Percentiles rank a stretch among this genome's conserved stretches.
These are phyloP conservation scores for Micromonas commoda DNA, from an alignment of 139 green algal genomes.

Conservation along the genomic window DNA sequence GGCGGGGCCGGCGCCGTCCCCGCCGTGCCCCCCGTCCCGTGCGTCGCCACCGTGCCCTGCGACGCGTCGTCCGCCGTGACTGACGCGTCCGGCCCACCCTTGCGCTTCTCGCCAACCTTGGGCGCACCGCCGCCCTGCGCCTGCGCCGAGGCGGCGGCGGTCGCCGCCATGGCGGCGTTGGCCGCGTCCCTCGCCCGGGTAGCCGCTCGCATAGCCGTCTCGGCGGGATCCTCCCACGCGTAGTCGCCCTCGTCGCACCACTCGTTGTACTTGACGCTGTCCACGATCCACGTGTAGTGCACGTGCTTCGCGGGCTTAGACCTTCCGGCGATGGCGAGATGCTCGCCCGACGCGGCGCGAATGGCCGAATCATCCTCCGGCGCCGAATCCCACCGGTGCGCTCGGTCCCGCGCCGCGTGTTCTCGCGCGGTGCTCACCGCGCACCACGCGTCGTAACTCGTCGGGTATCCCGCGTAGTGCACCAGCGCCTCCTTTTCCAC, in stretches of 20 bases:
- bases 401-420: not conserved
- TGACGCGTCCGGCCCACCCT: not conserved
- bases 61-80: not conserved
- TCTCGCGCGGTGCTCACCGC: not conserved
- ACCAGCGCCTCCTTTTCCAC: not conserved
- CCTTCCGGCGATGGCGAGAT: not conserved
- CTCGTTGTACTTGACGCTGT: constrained; percentile 1
- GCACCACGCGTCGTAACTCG: not conserved
- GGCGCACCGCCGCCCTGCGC: not conserved
- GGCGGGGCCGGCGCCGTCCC: too few relatives aligned
- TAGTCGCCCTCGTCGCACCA: constrained; percentile 5
- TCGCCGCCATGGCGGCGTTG: too few relatives aligned
- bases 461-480: not conserved
- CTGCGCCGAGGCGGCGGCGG: too few relatives aligned
- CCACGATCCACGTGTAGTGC: not conserved
- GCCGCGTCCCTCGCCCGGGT: not conserved
- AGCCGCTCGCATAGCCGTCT: not conserved
- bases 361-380: not conserved
- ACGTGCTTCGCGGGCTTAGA: not conserved
- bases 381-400: too few relatives aligned
- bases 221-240: not conserved
- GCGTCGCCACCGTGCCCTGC: not conserved
- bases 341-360: not conserved
- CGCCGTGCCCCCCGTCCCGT: too few relatives aligned
- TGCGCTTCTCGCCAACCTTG: not conserved